phyloP scores from a whole-genome alignment of 371 early-diverging fungal genomes.

The Haplosporangium sp. region DNA sequence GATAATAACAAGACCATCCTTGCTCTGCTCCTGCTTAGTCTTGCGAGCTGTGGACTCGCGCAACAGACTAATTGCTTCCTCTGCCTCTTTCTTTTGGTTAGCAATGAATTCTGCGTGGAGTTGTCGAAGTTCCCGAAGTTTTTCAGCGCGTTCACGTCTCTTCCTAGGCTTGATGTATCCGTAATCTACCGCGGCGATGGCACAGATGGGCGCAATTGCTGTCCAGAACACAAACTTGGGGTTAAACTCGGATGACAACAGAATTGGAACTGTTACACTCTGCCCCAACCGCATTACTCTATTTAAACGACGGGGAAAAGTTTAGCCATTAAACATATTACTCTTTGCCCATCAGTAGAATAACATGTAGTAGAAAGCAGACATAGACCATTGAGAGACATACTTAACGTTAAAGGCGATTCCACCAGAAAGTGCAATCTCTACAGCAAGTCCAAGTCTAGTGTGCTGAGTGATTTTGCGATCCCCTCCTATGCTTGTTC shows the following conservation, averaged over 20 bases:
- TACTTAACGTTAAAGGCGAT: constrained; percentile 79
- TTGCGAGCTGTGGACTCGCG: constrained; percentile 77
- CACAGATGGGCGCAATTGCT: constrained; percentile 72
- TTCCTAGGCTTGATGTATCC: constrained; percentile 78
- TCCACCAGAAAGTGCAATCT: constrained; percentile 81
- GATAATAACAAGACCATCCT: constrained; percentile 85
- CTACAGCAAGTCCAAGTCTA: constrained; percentile 80
- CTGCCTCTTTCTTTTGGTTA: constrained; percentile 80
- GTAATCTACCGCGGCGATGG: constrained; percentile 75
- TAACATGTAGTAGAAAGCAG: no score
- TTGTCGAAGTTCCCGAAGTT: constrained; percentile 77
- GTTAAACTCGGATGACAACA: constrained; percentile 82
- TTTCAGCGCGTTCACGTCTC: constrained; percentile 66
- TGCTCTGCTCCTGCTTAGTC: constrained; percentile 73
- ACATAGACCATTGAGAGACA: constrained; percentile 15
- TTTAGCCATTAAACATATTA: neutral
- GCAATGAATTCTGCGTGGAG: constrained; percentile 82
- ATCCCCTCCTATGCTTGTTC: constrained; percentile 68
- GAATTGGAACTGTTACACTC: constrained; percentile 83
- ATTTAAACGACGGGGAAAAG: neutral
- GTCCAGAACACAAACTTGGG: constrained; percentile 77
- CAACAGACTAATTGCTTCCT: constrained; percentile 82
- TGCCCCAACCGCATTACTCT: constrained; percentile 89
- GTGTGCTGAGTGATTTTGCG: constrained; percentile 74
- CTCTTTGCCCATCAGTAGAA: no score